phyloP scores from a whole-genome alignment of 495 filamentous ascomycete species.

The Tuber magnatum region DNA sequence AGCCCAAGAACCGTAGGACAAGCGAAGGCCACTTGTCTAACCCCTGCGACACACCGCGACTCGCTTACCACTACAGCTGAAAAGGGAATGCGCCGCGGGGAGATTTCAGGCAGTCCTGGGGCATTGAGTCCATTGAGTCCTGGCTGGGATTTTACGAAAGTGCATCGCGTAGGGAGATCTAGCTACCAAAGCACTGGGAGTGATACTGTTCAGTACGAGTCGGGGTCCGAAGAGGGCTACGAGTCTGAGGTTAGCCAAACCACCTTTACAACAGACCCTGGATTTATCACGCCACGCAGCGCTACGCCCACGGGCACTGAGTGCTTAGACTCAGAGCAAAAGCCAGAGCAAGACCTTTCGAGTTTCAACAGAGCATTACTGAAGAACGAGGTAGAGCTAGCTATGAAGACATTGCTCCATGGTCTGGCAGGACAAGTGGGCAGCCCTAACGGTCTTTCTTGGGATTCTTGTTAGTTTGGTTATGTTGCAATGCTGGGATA shows the following conservation, averaged over 20 bases:
- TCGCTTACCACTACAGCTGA: neutral
- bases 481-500: neutral
- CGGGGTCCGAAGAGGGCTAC: neutral
- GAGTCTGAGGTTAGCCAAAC: neutral
- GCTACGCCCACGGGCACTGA: neutral
- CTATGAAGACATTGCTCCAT: neutral
- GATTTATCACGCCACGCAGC: neutral
- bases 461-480: neutral
- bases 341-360: neutral
- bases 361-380: neutral
- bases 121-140: neutral
- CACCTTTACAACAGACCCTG: neutral
- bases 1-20: neutral
- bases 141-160: neutral
- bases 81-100: neutral
- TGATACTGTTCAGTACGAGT: neutral
- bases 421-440: neutral
- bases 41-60: neutral
- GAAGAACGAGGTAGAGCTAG: neutral
- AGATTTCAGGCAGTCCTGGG: neutral
- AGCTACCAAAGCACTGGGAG: neutral
- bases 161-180: neutral
- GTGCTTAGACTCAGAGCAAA: neutral
- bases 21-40: neutral
- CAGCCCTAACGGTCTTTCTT: neutral